Conservation (phyloP, 208 protist species). For the Naegleria lovaniensis region DNA sequence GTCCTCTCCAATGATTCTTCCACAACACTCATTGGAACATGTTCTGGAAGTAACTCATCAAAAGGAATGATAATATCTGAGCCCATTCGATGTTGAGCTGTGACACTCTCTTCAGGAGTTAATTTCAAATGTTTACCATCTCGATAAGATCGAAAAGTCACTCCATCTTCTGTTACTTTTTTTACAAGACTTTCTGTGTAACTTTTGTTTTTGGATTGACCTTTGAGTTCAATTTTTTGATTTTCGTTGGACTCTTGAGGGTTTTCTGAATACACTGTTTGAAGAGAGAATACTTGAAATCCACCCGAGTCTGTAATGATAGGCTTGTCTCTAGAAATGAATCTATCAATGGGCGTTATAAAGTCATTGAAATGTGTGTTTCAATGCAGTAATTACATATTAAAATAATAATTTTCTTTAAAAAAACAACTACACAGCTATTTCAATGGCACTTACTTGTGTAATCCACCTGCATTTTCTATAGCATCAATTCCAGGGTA, state of each 20-base stretch:
- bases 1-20: constrained; percentile 7
- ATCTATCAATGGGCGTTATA: too few relatives aligned
- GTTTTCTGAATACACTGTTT: background rate
- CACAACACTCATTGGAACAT: background rate
- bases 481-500: constrained; percentile 16
- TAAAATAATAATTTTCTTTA: too few relatives aligned
- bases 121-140: background rate
- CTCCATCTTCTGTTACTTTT: constrained; percentile 25
- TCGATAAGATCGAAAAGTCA: constrained; percentile 19
- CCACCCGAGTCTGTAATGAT: constrained; percentile 31
- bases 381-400: too few relatives aligned
- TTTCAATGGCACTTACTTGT: background rate
- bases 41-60: constrained; percentile 24
- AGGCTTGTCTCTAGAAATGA: background rate
- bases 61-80: constrained; percentile 30
- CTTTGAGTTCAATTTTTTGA: constrained; percentile 15
- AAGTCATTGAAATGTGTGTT: too few relatives aligned
- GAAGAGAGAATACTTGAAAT: constrained; percentile 31
- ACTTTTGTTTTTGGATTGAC: background rate
- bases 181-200: background rate
- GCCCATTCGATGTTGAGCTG: constrained; percentile 15
- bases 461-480: constrained; percentile 15
- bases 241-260: too few relatives aligned
- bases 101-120: background rate
- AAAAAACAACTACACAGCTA: too few relatives aligned